Evolutionary conservation across 1,139 yeast genomes (phyloP).

Genomic region (Yamadazyma pseudoaaseri): DNA sequence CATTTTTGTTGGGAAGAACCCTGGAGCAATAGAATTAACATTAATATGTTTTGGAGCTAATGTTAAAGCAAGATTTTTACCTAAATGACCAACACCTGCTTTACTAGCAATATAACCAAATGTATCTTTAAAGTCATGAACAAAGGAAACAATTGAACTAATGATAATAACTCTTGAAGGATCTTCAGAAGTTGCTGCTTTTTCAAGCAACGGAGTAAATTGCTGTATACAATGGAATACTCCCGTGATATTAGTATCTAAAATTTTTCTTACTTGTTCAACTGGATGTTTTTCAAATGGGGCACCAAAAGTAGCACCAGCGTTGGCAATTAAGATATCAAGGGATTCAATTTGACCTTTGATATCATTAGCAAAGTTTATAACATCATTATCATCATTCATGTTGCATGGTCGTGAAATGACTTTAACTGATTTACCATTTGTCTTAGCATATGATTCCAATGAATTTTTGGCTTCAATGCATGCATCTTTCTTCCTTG

Average conservation of each 20-base stretch:
- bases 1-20: slow-evolving; percentile 78
- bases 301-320: slow-evolving; percentile 83
- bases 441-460: slow-evolving; percentile 40
- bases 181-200: slow-evolving; percentile 52
- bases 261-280: slow-evolving; percentile 14
- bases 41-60: slow-evolving; percentile 62
- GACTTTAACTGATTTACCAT: slow-evolving; percentile 43
- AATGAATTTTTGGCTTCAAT: slow-evolving; percentile 54
- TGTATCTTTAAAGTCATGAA: slow-evolving; percentile 49
- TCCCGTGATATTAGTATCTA: slow-evolving; percentile 64
- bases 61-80: slow-evolving; percentile 58
- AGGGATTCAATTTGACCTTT: slow-evolving; percentile 40
- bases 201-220: slow-evolving; percentile 55
- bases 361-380: slow-evolving; percentile 42
- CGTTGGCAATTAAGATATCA: slow-evolving; percentile 70
- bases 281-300: slow-evolving; percentile 61
- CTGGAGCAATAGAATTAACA: slow-evolving; percentile 71
- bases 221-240: slow-evolving; percentile 65
- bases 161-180: slow-evolving; percentile 66
- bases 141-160: slow-evolving; percentile 57
- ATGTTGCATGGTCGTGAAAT: slow-evolving; percentile 61
- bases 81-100: slow-evolving; percentile 72
- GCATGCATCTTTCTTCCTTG: slow-evolving; percentile 65
- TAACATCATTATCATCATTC: slow-evolving; percentile 49
- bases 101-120: slow-evolving; percentile 74